Base-by-base conservation (phyloP, 2,329 filamentous ascomycete genomes). In the Fusarium acutatum region DNA sequence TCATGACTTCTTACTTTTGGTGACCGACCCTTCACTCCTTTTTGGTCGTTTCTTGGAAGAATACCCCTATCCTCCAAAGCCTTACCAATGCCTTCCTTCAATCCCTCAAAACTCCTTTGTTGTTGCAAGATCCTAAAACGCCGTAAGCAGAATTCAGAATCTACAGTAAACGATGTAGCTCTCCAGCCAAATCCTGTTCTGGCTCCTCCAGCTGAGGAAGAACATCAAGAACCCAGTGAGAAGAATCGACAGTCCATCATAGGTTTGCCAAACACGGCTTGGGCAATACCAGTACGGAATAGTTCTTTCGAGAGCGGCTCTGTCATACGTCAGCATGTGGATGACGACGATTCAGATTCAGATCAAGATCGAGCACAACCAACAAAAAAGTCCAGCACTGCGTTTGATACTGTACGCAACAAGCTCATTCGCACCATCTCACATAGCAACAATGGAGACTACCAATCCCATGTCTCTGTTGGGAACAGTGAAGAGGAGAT, bases 401-500 rank as follows among this genome's bases (percentile, higher is more conserved):
- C 85, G 1, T 79, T 90, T 17, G 83, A 83, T 37, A 80, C 80
- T 7, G 84, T 90, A 37, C 85, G 83, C 41, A 83, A 81, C 11
- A 85, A 81, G 46, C 77, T 89, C 22, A 82, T 83, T 63, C 82
- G 83, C 49, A 86, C 84, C 41, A 80, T 88, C 11, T 88, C 87
- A 5, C 81, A 84, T 30, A 85, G 86, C 26, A 82, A 81, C 8
- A 79, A 84, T 13, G 75, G 78, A 5, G 85, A 82, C 50, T 78
- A 83, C 35, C 82, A 81, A 40, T 84, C 84, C 6, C 83, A 80
- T 38, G 81, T 81, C 8, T 83, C 83, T 22, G 79, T 85, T 37
- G 84, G 86, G 18, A 84, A 82, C 54, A 88, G 85, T 52, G 82
- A 88, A 30, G 87, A 89, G 69, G 87, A 89, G 71, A 75, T 88